Percentiles rank a stretch among this genome's conserved stretches.
These are phyloP conservation scores for Corymbia citriodora DNA, from an alignment of 441 rosid species.

Conservation along the genomic window DNA sequence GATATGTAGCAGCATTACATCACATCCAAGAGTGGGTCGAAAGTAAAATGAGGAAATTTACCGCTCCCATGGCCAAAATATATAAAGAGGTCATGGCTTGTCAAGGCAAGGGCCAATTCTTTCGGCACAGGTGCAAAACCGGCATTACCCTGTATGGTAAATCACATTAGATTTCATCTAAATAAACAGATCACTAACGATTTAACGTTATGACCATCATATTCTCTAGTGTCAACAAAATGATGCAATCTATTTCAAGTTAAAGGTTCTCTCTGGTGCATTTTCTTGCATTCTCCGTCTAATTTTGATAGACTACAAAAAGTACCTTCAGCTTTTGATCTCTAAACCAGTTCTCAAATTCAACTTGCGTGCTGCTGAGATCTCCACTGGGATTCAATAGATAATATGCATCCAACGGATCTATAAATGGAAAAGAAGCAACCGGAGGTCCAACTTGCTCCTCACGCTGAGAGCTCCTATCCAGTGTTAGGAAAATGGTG, in stretches of 20 bases:
- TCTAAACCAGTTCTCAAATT: constrained; percentile 76
- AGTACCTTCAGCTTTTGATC: constrained; percentile 78
- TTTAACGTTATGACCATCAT: neutral
- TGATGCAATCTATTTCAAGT: neutral
- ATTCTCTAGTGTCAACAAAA: neutral
- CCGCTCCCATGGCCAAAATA: constrained; percentile 97
- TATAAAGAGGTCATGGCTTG: constrained; percentile 80
- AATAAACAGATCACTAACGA: neutral
- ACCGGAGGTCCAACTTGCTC: constrained; percentile 28
- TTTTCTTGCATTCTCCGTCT: neutral
- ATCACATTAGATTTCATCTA: neutral
- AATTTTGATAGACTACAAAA: neutral
- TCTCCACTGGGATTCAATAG: constrained; percentile 94
- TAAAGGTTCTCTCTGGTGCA: neutral
- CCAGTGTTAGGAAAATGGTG: constrained; percentile 52
- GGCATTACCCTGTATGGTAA: constrained; percentile 62
- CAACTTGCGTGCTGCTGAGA: constrained; percentile 52
- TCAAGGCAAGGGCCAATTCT: constrained; percentile 69
- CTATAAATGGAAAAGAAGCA: constrained; percentile 64
- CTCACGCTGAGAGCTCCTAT: constrained; percentile 37
- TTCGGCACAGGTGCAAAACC: constrained; percentile 66
- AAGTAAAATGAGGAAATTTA: constrained; percentile 20
- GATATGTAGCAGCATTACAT: neutral
- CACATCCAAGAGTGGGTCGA: neutral
- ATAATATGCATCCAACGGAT: constrained; percentile 94